Evolutionary conservation across 208 protist genomes (phyloP).

Genomic region (Borovskyia barvae): DNA sequence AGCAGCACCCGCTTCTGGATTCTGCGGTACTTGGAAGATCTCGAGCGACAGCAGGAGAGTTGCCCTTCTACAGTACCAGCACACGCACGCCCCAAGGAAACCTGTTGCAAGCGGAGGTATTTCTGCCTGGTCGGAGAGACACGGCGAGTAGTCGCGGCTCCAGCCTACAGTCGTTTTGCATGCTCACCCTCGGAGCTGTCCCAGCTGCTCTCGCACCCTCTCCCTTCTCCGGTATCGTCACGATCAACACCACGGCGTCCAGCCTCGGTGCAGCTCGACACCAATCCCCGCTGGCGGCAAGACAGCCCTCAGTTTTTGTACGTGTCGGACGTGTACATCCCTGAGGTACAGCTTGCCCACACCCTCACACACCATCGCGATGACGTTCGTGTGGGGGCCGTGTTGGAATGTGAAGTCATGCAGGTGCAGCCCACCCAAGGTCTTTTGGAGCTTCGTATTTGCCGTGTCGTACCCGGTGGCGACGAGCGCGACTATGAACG

Average conservation of each 20-base stretch:
- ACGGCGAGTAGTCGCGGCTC: slow-evolving; percentile 55
- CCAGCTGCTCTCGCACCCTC: slow-evolving; percentile 1
- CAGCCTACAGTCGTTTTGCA: slow-evolving; percentile 49
- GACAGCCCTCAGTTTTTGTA: slow-evolving; percentile 25
- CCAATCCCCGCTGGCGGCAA: slow-evolving; percentile 8
- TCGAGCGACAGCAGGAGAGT: too few relatives aligned
- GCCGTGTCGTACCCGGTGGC: slow-evolving; percentile 40
- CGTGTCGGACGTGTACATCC: slow-evolving; percentile 83
- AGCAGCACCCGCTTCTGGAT: slow-evolving; percentile 80
- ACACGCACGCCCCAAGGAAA: not conserved
- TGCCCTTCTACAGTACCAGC: not conserved
- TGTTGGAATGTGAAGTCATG: slow-evolving; percentile 67
- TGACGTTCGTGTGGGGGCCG: slow-evolving; percentile 65
- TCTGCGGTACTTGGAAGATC: slow-evolving; percentile 58
- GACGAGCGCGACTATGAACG: slow-evolving; percentile 67
- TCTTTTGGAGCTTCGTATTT: slow-evolving; percentile 53
- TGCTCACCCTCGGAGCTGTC: slow-evolving; percentile 10
- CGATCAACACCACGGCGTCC: not conserved
- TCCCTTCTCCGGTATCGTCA: not conserved
- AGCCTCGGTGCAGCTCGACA: slow-evolving; percentile 7
- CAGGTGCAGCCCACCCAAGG: slow-evolving; percentile 67
- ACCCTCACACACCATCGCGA: slow-evolving; percentile 54
- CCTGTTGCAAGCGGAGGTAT: slow-evolving; percentile 28
- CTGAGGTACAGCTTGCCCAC: slow-evolving; percentile 77
- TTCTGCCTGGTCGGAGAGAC: slow-evolving; percentile 76